phyloP scores from a whole-genome alignment of 1,284 basidiomycete species.

The Blastosporella zonata region DNA sequence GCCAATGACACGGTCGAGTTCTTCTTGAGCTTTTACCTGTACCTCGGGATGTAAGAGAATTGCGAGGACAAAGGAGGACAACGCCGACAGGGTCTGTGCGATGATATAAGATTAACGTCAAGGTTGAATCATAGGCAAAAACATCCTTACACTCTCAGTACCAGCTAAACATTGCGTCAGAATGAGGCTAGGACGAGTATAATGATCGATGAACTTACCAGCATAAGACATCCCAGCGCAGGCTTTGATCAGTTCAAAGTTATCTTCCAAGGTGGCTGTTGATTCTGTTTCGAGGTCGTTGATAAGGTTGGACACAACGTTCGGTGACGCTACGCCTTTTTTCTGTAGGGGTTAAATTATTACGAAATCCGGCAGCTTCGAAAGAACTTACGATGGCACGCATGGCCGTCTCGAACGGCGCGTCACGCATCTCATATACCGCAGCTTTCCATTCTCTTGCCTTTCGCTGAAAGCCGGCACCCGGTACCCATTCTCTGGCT shows the following conservation, averaged over 20 bases:
- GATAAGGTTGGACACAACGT: constrained; percentile 33
- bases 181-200: not conserved
- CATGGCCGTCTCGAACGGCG: constrained; percentile 30
- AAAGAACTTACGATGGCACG: constrained; percentile 26
- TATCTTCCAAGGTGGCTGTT: constrained; percentile 18
- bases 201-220: constrained; percentile 23
- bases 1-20: constrained; percentile 42
- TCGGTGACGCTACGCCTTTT: constrained; percentile 27
- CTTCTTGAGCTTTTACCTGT: constrained; percentile 42
- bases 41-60: constrained; percentile 46
- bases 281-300: constrained; percentile 17
- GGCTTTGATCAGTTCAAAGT: constrained; percentile 31
- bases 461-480: constrained; percentile 32
- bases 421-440: constrained; percentile 34
- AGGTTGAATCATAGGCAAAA: not conserved
- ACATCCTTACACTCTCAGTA: constrained; percentile 33
- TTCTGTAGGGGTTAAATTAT: constrained; percentile 21
- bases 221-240: constrained; percentile 37
- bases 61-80: constrained; percentile 47
- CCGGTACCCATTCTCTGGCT: constrained; percentile 32
- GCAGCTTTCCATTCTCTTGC: constrained; percentile 32
- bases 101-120: not conserved
- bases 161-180: constrained; percentile 24
- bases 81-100: constrained; percentile 39
- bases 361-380: not conserved